Conservation (phyloP, 2,329 filamentous ascomycete genomes). For the Ophiostoma triangulosporum region DNA sequence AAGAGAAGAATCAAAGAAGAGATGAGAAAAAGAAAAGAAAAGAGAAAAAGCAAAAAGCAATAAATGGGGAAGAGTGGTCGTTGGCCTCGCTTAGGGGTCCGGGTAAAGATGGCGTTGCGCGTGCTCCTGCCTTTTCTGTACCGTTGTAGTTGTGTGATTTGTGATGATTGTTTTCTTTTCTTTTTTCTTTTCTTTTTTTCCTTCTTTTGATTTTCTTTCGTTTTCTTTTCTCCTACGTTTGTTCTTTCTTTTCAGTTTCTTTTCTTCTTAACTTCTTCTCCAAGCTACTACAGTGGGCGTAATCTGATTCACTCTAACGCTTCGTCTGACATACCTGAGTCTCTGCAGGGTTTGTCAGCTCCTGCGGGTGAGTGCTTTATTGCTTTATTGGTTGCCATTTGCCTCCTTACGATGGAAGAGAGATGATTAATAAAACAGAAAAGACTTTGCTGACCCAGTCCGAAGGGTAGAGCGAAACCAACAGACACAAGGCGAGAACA, state of each 20-base stretch:
- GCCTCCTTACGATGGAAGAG: neutral
- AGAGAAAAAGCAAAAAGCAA: neutral
- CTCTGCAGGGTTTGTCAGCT: too few species aligned
- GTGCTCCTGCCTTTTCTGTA: neutral
- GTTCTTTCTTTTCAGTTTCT: too few species aligned
- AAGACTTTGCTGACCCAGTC: neutral
- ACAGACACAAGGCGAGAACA: too few species aligned
- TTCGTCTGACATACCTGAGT: too few species aligned
- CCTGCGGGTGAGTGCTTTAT: too few species aligned
- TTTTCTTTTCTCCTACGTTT: too few species aligned
- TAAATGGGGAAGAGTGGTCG: conserved; percentile 4
- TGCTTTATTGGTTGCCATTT: too few species aligned
- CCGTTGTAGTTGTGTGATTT: neutral
- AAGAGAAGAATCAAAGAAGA: neutral
- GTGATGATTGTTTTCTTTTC: neutral
- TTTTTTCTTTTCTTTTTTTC: neutral
- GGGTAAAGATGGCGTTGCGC: conserved; percentile 11
- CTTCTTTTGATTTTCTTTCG: neutral
- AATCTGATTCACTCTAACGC: too few species aligned
- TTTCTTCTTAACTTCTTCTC: too few species aligned
- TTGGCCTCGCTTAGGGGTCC: conserved; percentile 11
- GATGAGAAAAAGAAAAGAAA: neutral
- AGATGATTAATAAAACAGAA: neutral
- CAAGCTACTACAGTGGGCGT: too few species aligned
- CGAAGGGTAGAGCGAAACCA: neutral